These are phyloP conservation scores for Umbelopsis sp. DNA, from an alignment of 192 early-diverging fungal genomes.

Conservation along the genomic window DNA sequence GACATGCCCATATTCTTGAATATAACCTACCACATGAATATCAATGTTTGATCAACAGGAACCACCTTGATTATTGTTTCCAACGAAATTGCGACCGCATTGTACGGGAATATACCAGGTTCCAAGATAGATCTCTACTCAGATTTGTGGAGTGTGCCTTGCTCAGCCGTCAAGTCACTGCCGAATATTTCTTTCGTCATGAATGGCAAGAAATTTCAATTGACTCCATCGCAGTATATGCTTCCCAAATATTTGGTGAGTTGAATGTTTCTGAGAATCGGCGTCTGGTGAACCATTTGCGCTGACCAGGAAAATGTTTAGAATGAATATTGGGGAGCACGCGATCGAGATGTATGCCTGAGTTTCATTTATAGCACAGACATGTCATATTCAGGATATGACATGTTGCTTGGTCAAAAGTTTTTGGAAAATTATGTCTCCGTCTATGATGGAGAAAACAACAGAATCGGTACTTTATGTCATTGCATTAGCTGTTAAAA, in stretches of 20 bases:
- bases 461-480: not conserved
- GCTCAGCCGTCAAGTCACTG: not conserved
- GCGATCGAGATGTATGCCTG: not conserved
- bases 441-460: slow-evolving; percentile 32
- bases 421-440: slow-evolving; percentile 55
- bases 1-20: not conserved
- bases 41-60: not conserved
- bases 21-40: not conserved
- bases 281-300: slow-evolving; percentile 12
- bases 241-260: slow-evolving; percentile 19
- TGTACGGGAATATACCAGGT: slow-evolving; percentile 12
- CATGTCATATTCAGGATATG: not conserved
- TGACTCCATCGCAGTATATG: slow-evolving; percentile 30
- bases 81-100: not conserved
- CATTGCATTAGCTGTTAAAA: not conserved
- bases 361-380: slow-evolving; percentile 3
- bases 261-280: not conserved
- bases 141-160: not conserved
- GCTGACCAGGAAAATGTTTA: not conserved
- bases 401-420: slow-evolving; percentile 52
- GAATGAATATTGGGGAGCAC: not conserved
- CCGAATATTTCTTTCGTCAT: slow-evolving; percentile 30
- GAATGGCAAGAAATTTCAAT: slow-evolving; percentile 8
- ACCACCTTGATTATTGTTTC: slow-evolving; percentile 35
- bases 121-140: not conserved